Evolutionary conservation across 2,329 filamentous ascomycete species (phyloP).

Genomic region (Phyllosticta citribraziliensis): DNA sequence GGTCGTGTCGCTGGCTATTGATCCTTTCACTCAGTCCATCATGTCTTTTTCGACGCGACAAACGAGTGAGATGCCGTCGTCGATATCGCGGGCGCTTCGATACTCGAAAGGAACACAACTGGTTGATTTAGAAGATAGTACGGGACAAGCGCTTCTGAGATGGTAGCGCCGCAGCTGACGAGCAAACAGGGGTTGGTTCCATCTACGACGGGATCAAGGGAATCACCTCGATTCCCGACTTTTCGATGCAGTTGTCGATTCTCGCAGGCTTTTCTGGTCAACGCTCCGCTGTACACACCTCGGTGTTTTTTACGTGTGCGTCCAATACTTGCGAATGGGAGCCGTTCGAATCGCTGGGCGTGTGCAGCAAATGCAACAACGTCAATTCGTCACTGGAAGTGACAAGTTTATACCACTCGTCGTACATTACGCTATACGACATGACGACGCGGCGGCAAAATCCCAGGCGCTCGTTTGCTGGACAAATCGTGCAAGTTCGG

Average conservation of each 20-base stretch:
- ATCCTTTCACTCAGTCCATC: too few relatives aligned
- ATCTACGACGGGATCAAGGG: too few relatives aligned
- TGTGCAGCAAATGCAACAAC: slow-evolving; percentile 7
- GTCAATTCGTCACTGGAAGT: neutral
- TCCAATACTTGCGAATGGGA: slow-evolving; percentile 12
- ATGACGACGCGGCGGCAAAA: neutral
- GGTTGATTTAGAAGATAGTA: too few relatives aligned
- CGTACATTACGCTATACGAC: too few relatives aligned
- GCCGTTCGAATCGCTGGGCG: slow-evolving; percentile 1
- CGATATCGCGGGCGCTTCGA: too few relatives aligned
- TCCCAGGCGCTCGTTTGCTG: neutral
- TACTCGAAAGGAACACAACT: too few relatives aligned
- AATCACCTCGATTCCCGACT: slow-evolving; percentile 2
- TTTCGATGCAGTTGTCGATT: slow-evolving; percentile 11
- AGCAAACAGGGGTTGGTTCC: too few relatives aligned
- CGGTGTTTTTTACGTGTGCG: slow-evolving; percentile 3
- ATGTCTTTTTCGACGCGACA: too few relatives aligned
- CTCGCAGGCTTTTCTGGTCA: slow-evolving; percentile 6
- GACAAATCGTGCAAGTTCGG: neutral
- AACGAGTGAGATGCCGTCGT: too few relatives aligned
- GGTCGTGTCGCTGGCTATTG: too few relatives aligned
- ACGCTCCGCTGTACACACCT: neutral
- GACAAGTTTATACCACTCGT: neutral
- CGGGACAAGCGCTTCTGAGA: too few relatives aligned
- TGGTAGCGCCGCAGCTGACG: too few relatives aligned